Percentiles rank a stretch among this genome's conserved stretches.
Conservation (phyloP, 1,139 yeast genomes). For the Scheffersomyces segobiensis region DNA sequence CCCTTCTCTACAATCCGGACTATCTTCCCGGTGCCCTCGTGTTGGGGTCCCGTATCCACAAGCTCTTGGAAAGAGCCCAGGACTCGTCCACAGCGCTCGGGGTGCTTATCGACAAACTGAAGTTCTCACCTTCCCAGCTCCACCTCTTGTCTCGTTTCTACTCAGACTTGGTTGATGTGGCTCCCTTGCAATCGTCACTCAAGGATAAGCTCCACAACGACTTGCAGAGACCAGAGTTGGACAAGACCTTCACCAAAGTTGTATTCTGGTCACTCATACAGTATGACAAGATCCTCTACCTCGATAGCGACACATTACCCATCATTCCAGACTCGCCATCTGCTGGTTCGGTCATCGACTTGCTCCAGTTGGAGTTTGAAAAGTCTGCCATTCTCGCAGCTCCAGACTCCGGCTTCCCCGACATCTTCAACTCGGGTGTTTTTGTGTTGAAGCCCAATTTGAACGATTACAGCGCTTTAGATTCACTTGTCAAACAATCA, state of each 20-base stretch:
- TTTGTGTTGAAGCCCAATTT: conserved; percentile 64
- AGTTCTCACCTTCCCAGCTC: conserved; percentile 30
- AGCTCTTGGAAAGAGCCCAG: conserved; percentile 11
- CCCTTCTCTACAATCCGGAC: conserved; percentile 62
- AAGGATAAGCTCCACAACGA: conserved; percentile 27
- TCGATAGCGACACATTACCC: conserved; percentile 85
- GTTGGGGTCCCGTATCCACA: conserved; percentile 45
- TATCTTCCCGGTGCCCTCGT: conserved; percentile 81
- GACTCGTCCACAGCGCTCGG: conserved; percentile 19
- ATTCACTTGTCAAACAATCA: conserved; percentile 13
- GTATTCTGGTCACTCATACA: conserved; percentile 62
- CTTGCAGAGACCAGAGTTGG: conserved; percentile 74
- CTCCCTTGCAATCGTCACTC: conserved; percentile 27
- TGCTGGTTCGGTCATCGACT: conserved; percentile 38
- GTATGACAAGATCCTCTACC: conserved; percentile 64
- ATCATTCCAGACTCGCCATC: conserved; percentile 36
- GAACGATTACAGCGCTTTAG: conserved; percentile 45
- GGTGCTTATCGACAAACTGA: conserved; percentile 34
- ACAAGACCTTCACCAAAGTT: conserved; percentile 69
- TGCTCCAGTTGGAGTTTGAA: conserved; percentile 32
- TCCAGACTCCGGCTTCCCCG: conserved; percentile 98
- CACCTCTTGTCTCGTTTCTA: conserved; percentile 26
- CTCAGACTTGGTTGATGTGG: conserved; percentile 34
- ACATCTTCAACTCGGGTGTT: conserved; percentile 89
- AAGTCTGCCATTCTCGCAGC: conserved; percentile 59